Evolutionary conservation across 768 basidiomycete genomes (phyloP), one percentile per base, ranked within the genome.

Genomic region (Cystofilobasidium bisporidii): DNA sequence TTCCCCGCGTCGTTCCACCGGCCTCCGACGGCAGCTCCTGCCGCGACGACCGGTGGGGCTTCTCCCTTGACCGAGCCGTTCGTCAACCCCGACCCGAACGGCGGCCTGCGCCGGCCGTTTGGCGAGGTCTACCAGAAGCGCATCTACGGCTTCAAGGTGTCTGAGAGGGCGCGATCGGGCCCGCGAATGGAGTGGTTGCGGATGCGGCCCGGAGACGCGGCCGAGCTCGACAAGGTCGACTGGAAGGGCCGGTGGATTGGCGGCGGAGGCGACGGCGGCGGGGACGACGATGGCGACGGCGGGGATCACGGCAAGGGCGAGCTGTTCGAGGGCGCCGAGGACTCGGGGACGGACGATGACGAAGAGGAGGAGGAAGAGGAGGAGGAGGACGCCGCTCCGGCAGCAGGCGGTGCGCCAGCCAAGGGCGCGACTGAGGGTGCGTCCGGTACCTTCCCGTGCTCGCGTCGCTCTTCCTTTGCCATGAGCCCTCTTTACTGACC

Each of bases 81-180:
- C 72, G 81, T 84, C 33, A 96, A 94, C 74, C 91, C 92, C 1
- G 92, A 93, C 76, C 85, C 86, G 3, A 62, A 76, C 58, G 77
- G 77, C 26, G 77, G 77, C 0, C 91, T 94, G 78, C 92, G 91
- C 77, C 84, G 84, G 48, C 88, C 92, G 2, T 83, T 85, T 33
- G 90, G 89, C 6, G 85, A 86, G 75, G 84, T 97, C 18, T 98
- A 99, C 75, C 82, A 85, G 20, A 89, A 93, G 8, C 83, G 87
- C 76, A 94, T 99, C 74, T 98, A 98, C 73, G 96, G 96, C 0
- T 99, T 99, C 82, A 89, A 87, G 78, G 94, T 99, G 32, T 92
- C 87, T 75, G 96, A 99, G 76, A 81, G 89, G 61, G 91, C 96
- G 15, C 88, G 91, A 76, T 89, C 85, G 72, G 96, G 96, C 6